These are phyloP conservation scores for Fusarium pseudograminearum DNA, from an alignment of 2,329 filamentous ascomycete species.

Conservation along the genomic window DNA sequence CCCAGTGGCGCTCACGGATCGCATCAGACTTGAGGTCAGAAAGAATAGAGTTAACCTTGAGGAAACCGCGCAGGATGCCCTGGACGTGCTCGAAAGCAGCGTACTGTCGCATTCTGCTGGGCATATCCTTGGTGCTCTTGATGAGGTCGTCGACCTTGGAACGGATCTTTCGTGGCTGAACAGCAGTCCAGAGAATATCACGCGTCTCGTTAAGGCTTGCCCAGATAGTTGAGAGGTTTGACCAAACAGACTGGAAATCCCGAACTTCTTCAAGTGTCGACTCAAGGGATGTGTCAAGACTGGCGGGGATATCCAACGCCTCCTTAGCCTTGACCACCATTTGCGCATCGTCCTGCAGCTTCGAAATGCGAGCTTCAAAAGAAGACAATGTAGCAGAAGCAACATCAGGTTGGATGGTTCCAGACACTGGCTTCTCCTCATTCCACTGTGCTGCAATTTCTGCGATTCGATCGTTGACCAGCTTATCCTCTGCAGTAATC, in stretches of 20 bases:
- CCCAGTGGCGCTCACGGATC: constrained; percentile 95
- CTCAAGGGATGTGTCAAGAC: constrained; percentile 82
- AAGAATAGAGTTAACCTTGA: constrained; percentile 91
- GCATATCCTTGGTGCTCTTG: constrained; percentile 99
- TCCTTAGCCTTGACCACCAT: constrained; percentile 98
- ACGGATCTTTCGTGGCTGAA: constrained; percentile 93
- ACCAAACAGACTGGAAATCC: constrained; percentile 99
- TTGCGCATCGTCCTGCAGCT: constrained; percentile 86
- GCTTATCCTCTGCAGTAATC: constrained; percentile 91
- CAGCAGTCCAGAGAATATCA: constrained; percentile 93
- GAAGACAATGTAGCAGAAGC: constrained; percentile 83
- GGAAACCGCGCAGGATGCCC: constrained; percentile 84
- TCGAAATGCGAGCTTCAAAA: constrained; percentile 88
- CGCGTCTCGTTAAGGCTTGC: constrained; percentile 93
- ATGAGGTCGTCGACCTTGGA: constrained; percentile 90
- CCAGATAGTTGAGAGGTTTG: constrained; percentile 95
- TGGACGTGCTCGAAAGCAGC: constrained; percentile 99
- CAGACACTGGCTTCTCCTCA: constrained; percentile 96
- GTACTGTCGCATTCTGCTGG: constrained; percentile 98
- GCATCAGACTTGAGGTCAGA: constrained; percentile 95
- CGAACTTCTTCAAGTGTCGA: constrained; percentile 94
- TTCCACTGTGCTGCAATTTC: constrained; percentile 92
- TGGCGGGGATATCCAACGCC: constrained; percentile 88
- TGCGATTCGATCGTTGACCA: constrained; percentile 87
- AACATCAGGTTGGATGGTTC: constrained; percentile 89